A percentile compares a stretch with the other conserved stretches of the same genome.
These are phyloP conservation scores for Thelephora aurantiotincta DNA, from an alignment of 768 basidiomycete genomes.

Conservation along the genomic window DNA sequence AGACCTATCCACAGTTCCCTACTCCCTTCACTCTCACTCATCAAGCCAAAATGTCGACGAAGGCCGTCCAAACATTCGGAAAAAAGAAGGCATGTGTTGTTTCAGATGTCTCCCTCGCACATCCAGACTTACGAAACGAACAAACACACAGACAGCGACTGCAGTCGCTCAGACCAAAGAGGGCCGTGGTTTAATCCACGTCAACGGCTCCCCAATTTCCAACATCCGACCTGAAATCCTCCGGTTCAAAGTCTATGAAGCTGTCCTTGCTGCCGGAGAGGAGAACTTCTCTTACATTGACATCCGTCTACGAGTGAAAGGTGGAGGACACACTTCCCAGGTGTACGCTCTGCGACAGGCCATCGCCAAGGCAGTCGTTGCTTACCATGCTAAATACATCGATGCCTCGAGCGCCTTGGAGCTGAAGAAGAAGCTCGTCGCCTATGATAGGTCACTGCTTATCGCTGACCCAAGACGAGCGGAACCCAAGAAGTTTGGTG, in stretches of 20 bases:
- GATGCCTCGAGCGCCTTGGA: conserved; percentile 96
- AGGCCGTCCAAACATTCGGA: conserved; percentile 98
- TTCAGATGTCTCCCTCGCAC: conserved; percentile 2
- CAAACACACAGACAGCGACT: conserved; percentile 66
- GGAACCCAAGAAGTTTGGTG: conserved; percentile 99
- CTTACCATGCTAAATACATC: conserved; percentile 97
- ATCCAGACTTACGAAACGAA: no score
- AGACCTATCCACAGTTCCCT: conserved; percentile 9
- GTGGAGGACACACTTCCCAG: conserved; percentile 98
- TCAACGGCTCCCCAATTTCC: conserved; percentile 94
- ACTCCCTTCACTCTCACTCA: conserved; percentile 7
- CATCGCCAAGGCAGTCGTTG: conserved; percentile 93
- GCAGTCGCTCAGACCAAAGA: conserved; percentile 96
- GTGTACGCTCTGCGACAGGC: conserved; percentile 99
- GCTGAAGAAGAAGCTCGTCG: conserved; percentile 94
- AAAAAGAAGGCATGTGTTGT: conserved; percentile 84
- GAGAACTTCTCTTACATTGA: conserved; percentile 80
- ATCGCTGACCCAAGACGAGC: conserved; percentile 93
- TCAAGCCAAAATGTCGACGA: conserved; percentile 53
- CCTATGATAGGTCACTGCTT: conserved; percentile 84
- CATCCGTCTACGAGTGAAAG: conserved; percentile 95
- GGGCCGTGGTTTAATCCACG: conserved; percentile 90
- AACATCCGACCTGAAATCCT: conserved; percentile 93
- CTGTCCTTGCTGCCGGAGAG: conserved; percentile 86
- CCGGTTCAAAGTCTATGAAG: conserved; percentile 97